A percentile compares a stretch with the other conserved stretches of the same genome.
Evolutionary conservation across 495 filamentous ascomycete genomes (phyloP).

Genomic region (Penicillium maclennaniae): DNA sequence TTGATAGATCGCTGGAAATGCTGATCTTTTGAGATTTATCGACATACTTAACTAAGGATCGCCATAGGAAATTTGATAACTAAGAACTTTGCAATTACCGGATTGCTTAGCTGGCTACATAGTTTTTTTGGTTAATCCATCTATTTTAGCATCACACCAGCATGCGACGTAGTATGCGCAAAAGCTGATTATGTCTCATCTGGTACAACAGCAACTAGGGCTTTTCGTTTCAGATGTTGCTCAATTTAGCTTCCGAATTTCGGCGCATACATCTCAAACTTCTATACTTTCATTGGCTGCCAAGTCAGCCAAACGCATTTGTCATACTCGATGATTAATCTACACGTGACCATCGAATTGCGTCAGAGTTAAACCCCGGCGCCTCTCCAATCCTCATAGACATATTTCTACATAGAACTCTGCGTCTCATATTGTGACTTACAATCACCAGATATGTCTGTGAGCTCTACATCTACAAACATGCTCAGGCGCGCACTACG

Average conservation of each 20-base stretch:
- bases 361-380: conserved; percentile 31
- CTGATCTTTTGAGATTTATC: not conserved
- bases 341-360: conserved; percentile 36
- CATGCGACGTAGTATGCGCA: not conserved
- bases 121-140: not conserved
- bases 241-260: conserved; percentile 2
- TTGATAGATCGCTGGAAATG: not conserved
- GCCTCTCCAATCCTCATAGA: conserved; percentile 14
- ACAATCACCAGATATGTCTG: conserved; percentile 25
- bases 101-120: too few relatives aligned
- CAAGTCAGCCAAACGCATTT: conserved; percentile 15
- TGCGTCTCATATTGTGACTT: not conserved
- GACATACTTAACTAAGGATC: too few relatives aligned
- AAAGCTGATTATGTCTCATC: not conserved
- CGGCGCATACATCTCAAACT: conserved; percentile 21
- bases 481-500: conserved; percentile 35
- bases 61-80: too few relatives aligned
- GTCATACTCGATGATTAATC: conserved; percentile 23
- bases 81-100: too few relatives aligned
- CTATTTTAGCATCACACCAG: not conserved
- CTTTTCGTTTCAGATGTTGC: not conserved
- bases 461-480: conserved; percentile 31
- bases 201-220: not conserved
- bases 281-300: conserved; percentile 24
- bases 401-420: conserved; percentile 4